Base-by-base conservation (phyloP, 108 stramenopile species). In the Nitzschia inconspicua region DNA sequence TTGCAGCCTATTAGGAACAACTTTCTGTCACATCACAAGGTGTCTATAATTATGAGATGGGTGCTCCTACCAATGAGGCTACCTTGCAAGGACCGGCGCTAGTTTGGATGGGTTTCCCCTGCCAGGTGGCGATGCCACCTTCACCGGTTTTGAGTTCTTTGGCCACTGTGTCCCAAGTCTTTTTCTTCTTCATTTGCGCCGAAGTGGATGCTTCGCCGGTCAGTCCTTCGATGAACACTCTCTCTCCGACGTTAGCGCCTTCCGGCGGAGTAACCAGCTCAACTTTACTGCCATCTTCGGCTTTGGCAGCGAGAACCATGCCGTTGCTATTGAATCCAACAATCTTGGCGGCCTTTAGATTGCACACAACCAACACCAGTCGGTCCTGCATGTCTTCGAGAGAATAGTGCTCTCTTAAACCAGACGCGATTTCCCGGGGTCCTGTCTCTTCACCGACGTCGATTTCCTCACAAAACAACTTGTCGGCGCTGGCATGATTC, bases 391-490 rank as follows among this genome's bases (percentile, higher is more conserved):
- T 85, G 23, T 97, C 89, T 48, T 88, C 89, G 31, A 94, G 60
- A 0, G 79, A 52, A 58, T 97, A 97, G 62, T 88, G 71, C 14
- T 82, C 80, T 41, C 91, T 81, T 34, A 97, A 66, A 41, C 96
- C 96, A 34, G 92, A 94, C 28, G 88, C 89, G 50, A 97, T 94
- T 59, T 90, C 74, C 5, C 96, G 83, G 0, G 91, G 87, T 36
- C 73, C 85, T 16, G 60, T 52, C 34, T 87, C 86, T 40, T 72
- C 80, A 35, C 96, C 94, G 36, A 93, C 68, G 56, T 97, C 87
- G 61, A 97, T 94, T 63, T 95, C 79, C 72, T 94, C 95, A 60
- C 95, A 94, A 61, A 80, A 96, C 14, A 96, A 73, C 64, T 96
- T 96, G 61, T 94, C 95, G 6, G 91, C 94, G 16, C 78, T 73